These are phyloP conservation scores for Calophaca sinica DNA, from an alignment of 306 rosid genomes.

Conservation along the genomic window DNA sequence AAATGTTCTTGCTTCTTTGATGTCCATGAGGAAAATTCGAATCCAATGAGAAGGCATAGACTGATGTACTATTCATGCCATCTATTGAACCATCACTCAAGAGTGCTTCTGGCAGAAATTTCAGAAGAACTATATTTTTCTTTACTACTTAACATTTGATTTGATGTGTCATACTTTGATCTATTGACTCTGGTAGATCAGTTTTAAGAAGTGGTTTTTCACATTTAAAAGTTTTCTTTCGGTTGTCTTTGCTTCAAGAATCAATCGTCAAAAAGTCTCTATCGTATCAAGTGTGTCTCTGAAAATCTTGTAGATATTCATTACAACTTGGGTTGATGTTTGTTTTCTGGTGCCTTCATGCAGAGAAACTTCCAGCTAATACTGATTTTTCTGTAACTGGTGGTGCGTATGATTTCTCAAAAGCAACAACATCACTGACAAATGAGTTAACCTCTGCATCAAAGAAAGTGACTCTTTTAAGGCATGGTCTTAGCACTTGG, in stretches of 20 bases:
- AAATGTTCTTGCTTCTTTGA: too few species aligned
- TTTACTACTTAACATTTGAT: too few species aligned
- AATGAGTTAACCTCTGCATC: conserved; percentile 56
- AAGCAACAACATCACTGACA: conserved; percentile 69
- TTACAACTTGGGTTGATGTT: conserved; percentile 17
- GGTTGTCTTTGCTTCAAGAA: background rate
- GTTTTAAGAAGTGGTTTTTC: background rate
- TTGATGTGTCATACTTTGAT: too few species aligned
- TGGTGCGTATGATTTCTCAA: conserved; percentile 72
- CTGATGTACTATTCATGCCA: too few species aligned
- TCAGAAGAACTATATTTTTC: too few species aligned
- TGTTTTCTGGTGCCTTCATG: conserved; percentile 27
- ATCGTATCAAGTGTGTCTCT: background rate
- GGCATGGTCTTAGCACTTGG: conserved; percentile 86
- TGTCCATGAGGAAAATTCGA: too few species aligned
- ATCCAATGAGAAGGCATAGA: too few species aligned
- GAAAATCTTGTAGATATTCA: background rate
- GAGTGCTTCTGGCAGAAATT: too few species aligned
- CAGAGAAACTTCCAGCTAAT: conserved; percentile 56
- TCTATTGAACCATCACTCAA: too few species aligned
- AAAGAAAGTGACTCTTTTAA: conserved; percentile 73
- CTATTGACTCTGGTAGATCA: background rate
- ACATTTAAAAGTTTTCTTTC: background rate
- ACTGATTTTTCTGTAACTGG: conserved; percentile 60
- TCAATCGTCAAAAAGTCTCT: background rate